A percentile compares a stretch with the other conserved stretches of the same genome.
phyloP scores from a whole-genome alignment of 2,329 filamentous ascomycete species.

The Phaeosphaeriaceae sp. region DNA sequence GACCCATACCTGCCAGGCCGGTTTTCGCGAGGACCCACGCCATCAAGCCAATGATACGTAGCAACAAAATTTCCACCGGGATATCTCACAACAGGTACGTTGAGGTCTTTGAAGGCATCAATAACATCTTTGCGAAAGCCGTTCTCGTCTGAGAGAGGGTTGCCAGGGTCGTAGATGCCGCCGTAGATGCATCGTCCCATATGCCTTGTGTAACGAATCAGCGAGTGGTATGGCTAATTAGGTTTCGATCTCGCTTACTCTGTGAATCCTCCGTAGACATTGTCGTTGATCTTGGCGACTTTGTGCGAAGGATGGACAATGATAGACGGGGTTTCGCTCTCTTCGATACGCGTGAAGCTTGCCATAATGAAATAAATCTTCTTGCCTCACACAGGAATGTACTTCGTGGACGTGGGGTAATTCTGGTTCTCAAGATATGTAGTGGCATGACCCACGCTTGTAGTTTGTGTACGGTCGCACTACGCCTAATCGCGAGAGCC shows the following conservation, averaged over 20 bases:
- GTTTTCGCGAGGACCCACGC: constrained; percentile 74
- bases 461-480: constrained; percentile 17
- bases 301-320: constrained; percentile 69
- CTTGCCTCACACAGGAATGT: neutral
- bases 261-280: constrained; percentile 84
- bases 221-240: constrained; percentile 13
- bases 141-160: constrained; percentile 73
- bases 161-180: constrained; percentile 76
- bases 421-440: neutral
- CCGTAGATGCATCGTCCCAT: constrained; percentile 91
- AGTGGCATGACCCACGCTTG: constrained; percentile 10
- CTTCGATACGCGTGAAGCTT: constrained; percentile 72
- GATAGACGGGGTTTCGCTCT: constrained; percentile 68
- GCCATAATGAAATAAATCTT: constrained; percentile 61
- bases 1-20: constrained; percentile 62
- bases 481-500: constrained; percentile 10
- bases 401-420: neutral
- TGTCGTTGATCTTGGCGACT: constrained; percentile 77
- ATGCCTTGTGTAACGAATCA: constrained; percentile 62
- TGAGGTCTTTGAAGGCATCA: constrained; percentile 73
- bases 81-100: constrained; percentile 79
- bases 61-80: constrained; percentile 86
- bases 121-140: constrained; percentile 84
- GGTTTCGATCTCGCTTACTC: constrained; percentile 63
- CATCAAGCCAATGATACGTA: constrained; percentile 86